A percentile compares a stretch with the other conserved stretches of the same genome.
These are phyloP conservation scores for Leishmania major DNA, from an alignment of 208 protist genomes.

Conservation along the genomic window DNA sequence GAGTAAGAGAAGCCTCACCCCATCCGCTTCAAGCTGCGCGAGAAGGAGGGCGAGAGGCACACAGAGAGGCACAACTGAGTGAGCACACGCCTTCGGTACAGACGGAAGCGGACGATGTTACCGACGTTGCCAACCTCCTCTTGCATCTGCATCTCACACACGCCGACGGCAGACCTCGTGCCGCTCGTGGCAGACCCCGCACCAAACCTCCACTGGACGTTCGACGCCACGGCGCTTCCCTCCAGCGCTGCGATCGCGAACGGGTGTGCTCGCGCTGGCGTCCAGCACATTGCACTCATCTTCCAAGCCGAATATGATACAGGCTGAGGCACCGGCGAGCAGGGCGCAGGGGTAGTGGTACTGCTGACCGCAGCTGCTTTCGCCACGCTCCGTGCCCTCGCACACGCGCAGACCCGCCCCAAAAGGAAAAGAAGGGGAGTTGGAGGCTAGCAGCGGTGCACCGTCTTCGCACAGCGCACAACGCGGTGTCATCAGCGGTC, in stretches of 20 bases:
- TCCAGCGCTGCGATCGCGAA: constrained; percentile 1
- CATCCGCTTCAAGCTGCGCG: not conserved
- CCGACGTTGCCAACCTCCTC: not conserved
- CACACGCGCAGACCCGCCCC: constrained; percentile 21
- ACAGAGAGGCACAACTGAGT: not conserved
- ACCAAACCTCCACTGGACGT: constrained; percentile 57
- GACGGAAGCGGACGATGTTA: not conserved
- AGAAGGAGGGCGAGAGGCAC: not conserved
- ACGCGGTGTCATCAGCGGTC: not conserved
- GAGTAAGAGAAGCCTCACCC: not conserved
- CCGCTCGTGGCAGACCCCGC: constrained; percentile 40
- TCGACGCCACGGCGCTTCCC: not conserved
- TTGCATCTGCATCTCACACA: not conserved
- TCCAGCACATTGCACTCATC: constrained; percentile 19
- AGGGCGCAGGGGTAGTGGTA: constrained; percentile 81
- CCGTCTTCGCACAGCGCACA: constrained; percentile 15
- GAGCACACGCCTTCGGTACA: not conserved
- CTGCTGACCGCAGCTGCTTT: constrained; percentile 28
- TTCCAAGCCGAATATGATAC: constrained; percentile 58
- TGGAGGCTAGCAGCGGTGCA: not conserved
- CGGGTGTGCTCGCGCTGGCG: not conserved
- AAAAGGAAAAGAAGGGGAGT: not conserved
- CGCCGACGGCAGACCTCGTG: constrained; percentile 11
- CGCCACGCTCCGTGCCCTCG: constrained; percentile 9
- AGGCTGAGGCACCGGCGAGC: constrained; percentile 59